Percentiles rank a stretch among this genome's conserved stretches.
Conservation (phyloP, 2,329 filamentous ascomycete species). For the Talaromyces sp. region DNA sequence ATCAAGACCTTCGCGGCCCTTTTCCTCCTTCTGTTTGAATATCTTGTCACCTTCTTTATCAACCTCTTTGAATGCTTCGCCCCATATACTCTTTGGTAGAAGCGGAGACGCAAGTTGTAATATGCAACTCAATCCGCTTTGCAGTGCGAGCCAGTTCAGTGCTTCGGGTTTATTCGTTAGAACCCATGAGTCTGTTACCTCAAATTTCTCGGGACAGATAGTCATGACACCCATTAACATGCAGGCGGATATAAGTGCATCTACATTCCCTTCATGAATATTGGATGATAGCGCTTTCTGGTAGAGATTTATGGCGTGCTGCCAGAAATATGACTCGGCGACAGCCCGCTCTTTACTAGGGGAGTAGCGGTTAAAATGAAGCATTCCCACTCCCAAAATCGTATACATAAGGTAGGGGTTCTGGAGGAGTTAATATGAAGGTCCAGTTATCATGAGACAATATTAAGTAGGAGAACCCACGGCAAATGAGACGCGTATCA, state of each 20-base stretch:
- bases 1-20: slow-evolving; percentile 30
- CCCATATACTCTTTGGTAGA: slow-evolving; percentile 31
- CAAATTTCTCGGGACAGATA: slow-evolving; percentile 26
- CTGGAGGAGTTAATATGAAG: too few species aligned
- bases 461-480: slow-evolving; percentile 16
- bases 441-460: too few species aligned
- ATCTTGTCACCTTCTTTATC: slow-evolving; percentile 18
- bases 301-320: slow-evolving; percentile 30
- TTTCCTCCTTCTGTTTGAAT: slow-evolving; percentile 13
- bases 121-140: slow-evolving; percentile 32
- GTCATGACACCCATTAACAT: slow-evolving; percentile 35
- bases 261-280: slow-evolving; percentile 25
- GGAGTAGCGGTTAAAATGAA: slow-evolving; percentile 29
- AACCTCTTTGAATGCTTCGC: slow-evolving; percentile 19
- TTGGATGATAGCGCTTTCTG: slow-evolving; percentile 24
- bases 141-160: slow-evolving; percentile 37
- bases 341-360: slow-evolving; percentile 21
- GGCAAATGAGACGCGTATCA: slow-evolving; percentile 29
- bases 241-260: slow-evolving; percentile 33
- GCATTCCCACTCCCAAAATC: slow-evolving; percentile 30
- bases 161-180: slow-evolving; percentile 24
- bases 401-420: slow-evolving; percentile 35
- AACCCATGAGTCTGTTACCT: slow-evolving; percentile 33
- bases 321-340: slow-evolving; percentile 35
- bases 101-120: slow-evolving; percentile 15